Conservation (phyloP, 2,329 filamentous ascomycete genomes). For the Cordyceps militaris region DNA sequence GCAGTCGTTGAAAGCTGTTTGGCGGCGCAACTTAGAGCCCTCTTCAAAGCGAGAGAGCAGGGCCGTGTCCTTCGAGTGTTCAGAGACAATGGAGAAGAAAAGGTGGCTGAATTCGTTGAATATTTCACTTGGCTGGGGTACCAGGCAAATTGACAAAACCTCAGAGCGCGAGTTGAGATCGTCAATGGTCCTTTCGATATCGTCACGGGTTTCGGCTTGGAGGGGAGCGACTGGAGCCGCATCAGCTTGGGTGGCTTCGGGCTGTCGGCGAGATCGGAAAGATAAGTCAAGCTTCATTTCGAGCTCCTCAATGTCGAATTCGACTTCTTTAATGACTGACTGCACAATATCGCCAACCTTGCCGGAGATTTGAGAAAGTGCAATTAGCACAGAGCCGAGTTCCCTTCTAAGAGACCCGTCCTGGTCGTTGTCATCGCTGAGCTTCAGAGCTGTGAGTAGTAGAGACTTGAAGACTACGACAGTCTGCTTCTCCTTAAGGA, state of each 20-base stretch:
- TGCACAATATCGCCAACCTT: conserved; percentile 57
- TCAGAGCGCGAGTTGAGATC: conserved; percentile 31
- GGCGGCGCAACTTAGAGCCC: conserved; percentile 46
- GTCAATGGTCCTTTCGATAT: conserved; percentile 33
- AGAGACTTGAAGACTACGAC: conserved; percentile 60
- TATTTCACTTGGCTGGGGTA: conserved; percentile 41
- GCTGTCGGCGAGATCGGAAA: conserved; percentile 50
- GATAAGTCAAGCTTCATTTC: conserved; percentile 68
- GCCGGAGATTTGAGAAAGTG: conserved; percentile 53
- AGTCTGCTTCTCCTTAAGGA: conserved; percentile 57
- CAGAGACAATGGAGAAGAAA: conserved; percentile 47
- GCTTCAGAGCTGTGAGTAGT: conserved; percentile 51
- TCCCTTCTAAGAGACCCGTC: conserved; percentile 53
- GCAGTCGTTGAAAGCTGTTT: conserved; percentile 49
- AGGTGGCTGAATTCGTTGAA: conserved; percentile 53
- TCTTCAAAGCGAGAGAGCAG: conserved; percentile 47
- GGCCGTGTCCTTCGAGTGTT: conserved; percentile 31
- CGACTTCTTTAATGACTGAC: conserved; percentile 57
- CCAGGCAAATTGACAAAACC: conserved; percentile 44
- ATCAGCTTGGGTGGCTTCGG: conserved; percentile 44
- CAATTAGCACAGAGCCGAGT: conserved; percentile 60
- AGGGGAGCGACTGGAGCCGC: conserved; percentile 23
- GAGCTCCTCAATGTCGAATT: conserved; percentile 65
- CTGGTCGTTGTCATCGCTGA: conserved; percentile 47
- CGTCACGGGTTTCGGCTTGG: conserved; percentile 26